These are phyloP conservation scores for Rutstroemia sp. DNA, from an alignment of 2,329 filamentous ascomycete species.

Conservation along the genomic window DNA sequence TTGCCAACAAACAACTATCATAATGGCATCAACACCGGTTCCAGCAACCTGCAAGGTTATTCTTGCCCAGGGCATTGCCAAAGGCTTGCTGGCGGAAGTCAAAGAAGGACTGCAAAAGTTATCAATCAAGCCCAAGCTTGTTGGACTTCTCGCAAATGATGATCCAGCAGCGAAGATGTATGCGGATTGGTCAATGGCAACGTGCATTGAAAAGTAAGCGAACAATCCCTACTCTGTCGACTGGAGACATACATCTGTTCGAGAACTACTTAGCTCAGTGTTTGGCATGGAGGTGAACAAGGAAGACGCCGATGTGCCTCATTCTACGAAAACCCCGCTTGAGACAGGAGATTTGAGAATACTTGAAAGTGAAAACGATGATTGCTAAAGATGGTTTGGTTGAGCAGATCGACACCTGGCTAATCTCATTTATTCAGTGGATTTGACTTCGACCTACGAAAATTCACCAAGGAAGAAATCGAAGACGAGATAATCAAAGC, in stretches of 20 bases:
- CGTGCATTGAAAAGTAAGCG: constrained; percentile 87
- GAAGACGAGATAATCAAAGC: constrained; percentile 83
- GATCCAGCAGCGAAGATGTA: constrained; percentile 91
- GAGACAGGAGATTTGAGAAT: too few species aligned
- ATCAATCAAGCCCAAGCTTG: constrained; percentile 67
- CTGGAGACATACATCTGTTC: too few species aligned
- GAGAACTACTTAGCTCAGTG: too few species aligned
- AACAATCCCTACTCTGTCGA: not conserved
- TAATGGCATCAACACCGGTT: constrained; percentile 13
- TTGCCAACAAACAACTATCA: not conserved
- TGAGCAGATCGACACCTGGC: not conserved
- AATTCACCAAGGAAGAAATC: constrained; percentile 77
- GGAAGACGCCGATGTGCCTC: too few species aligned
- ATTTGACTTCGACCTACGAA: constrained; percentile 80
- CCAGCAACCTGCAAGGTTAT: constrained; percentile 78
- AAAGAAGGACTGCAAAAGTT: constrained; percentile 66
- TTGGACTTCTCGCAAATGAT: constrained; percentile 85
- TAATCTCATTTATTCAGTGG: constrained; percentile 47
- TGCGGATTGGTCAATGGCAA: constrained; percentile 95
- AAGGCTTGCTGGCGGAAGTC: constrained; percentile 71
- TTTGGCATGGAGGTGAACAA: too few species aligned
- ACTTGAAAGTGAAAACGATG: too few species aligned
- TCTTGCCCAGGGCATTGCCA: constrained; percentile 80
- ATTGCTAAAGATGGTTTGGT: too few species aligned
- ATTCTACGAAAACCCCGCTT: too few species aligned